Evolutionary conservation across 768 basidiomycete genomes (phyloP).

Genomic region (Terana coerulea): DNA sequence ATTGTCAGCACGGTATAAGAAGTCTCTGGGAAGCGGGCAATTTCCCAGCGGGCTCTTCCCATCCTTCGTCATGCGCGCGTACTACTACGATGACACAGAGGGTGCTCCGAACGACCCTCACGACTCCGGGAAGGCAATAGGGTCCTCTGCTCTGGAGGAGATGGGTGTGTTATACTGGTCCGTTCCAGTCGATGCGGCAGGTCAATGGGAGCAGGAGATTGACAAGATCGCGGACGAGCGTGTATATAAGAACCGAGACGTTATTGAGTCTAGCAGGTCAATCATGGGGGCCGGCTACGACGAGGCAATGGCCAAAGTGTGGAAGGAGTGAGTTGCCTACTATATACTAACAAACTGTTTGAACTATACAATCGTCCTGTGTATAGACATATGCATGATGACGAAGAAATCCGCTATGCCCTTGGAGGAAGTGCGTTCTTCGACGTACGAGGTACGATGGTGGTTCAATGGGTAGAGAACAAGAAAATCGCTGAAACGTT

Average conservation of each 20-base stretch:
- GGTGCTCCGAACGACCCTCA: constrained; percentile 83
- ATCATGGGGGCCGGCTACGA: constrained; percentile 84
- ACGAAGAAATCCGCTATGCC: constrained; percentile 92
- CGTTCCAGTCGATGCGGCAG: constrained; percentile 52
- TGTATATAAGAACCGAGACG: constrained; percentile 82
- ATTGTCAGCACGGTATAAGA: not conserved
- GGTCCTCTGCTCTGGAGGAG: constrained; percentile 40
- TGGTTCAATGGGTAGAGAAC: not conserved
- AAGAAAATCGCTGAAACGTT: not conserved
- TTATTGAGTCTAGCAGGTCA: constrained; percentile 71
- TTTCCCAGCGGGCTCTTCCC: too few relatives aligned
- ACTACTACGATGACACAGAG: constrained; percentile 69
- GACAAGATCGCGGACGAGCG: constrained; percentile 62
- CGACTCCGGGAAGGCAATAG: constrained; percentile 59
- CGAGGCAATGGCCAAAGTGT: constrained; percentile 76
- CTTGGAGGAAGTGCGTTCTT: constrained; percentile 88
- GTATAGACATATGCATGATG: constrained; percentile 86
- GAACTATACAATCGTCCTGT: not conserved
- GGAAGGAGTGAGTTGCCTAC: constrained; percentile 59
- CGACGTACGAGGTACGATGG: constrained; percentile 73
- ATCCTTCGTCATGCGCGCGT: constrained; percentile 79
- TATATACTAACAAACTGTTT: not conserved
- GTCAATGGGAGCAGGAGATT: constrained; percentile 47
- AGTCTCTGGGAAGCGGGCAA: too few relatives aligned
- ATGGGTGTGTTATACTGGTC: constrained; percentile 68